Percentiles rank a stretch among this genome's conserved stretches.
These are phyloP conservation scores for Calonectria pseudoreteaudii DNA, from an alignment of 2,329 filamentous ascomycete genomes.

Conservation along the genomic window DNA sequence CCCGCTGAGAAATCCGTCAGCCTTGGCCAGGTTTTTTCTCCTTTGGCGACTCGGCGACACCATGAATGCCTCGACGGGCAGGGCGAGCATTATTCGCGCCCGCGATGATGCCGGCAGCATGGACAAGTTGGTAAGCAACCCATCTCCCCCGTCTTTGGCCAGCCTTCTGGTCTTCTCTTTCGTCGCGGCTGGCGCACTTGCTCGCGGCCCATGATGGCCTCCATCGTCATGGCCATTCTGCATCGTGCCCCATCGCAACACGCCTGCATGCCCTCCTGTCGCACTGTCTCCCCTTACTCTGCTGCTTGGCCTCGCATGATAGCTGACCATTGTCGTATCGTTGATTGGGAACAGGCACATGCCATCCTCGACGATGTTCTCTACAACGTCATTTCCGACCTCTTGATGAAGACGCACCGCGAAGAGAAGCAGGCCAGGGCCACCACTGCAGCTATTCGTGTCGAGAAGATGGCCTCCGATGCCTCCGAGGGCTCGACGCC, in stretches of 20 bases:
- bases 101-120: conserved; percentile 63
- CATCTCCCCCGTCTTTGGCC: conserved; percentile 20
- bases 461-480: conserved; percentile 71
- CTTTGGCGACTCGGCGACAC: conserved; percentile 36
- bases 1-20: conserved; percentile 41
- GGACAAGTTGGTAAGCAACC: conserved; percentile 68
- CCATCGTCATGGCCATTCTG: background rate
- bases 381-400: conserved; percentile 81
- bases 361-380: conserved; percentile 79
- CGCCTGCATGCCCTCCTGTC: background rate
- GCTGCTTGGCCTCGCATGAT: conserved; percentile 4
- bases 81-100: conserved; percentile 68
- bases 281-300: background rate
- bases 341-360: conserved; percentile 60
- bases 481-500: conserved; percentile 64
- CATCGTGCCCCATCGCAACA: background rate
- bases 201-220: conserved; percentile 7
- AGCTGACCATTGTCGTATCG: conserved; percentile 31
- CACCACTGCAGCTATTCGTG: conserved; percentile 71
- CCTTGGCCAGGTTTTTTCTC: conserved; percentile 40
- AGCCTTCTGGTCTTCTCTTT: conserved; percentile 28
- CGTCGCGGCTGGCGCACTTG: conserved; percentile 4
- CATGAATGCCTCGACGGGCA: conserved; percentile 61
- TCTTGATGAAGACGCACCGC: conserved; percentile 80
- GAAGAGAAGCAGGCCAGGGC: conserved; percentile 82